Evolutionary conservation across 208 protist species (phyloP).

Genomic region (Acanthamoeba healyi): DNA sequence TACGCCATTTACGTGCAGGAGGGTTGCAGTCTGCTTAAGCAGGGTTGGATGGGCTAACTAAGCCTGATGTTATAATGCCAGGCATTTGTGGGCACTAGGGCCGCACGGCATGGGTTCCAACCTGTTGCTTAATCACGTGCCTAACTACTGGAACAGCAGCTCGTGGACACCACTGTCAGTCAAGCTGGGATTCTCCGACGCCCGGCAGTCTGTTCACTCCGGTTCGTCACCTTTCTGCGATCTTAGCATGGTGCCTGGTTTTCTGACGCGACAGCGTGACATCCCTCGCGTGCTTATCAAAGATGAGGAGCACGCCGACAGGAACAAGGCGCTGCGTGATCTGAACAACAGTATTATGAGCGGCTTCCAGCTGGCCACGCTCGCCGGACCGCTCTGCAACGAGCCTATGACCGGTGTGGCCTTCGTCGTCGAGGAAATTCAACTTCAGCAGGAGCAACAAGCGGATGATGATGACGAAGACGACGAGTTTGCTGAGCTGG

Average conservation of each 20-base stretch:
- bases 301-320: neutral
- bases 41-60: too few relatives aligned
- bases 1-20: neutral
- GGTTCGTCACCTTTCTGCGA: neutral
- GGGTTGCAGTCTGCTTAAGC: too few relatives aligned
- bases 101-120: slow-evolving; percentile 88
- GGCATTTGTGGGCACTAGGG: slow-evolving; percentile 87
- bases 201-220: neutral
- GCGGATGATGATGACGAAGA: neutral
- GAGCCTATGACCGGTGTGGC: slow-evolving; percentile 96
- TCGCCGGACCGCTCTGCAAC: slow-evolving; percentile 97
- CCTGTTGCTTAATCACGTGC: slow-evolving; percentile 88
- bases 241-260: too few relatives aligned
- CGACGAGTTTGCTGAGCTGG: neutral
- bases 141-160: slow-evolving; percentile 25
- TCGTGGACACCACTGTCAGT: slow-evolving; percentile 72
- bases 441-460: neutral
- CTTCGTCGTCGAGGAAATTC: slow-evolving; percentile 80
- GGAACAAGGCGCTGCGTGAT: slow-evolving; percentile 34
- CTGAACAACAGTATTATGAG: slow-evolving; percentile 90
- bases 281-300: too few relatives aligned
- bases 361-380: slow-evolving; percentile 96
- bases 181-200: neutral
- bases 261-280: too few relatives aligned
- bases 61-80: too few relatives aligned